Base-by-base conservation (phyloP, 352 stramenopile species). In the Phytophthora chlamydospora region DNA sequence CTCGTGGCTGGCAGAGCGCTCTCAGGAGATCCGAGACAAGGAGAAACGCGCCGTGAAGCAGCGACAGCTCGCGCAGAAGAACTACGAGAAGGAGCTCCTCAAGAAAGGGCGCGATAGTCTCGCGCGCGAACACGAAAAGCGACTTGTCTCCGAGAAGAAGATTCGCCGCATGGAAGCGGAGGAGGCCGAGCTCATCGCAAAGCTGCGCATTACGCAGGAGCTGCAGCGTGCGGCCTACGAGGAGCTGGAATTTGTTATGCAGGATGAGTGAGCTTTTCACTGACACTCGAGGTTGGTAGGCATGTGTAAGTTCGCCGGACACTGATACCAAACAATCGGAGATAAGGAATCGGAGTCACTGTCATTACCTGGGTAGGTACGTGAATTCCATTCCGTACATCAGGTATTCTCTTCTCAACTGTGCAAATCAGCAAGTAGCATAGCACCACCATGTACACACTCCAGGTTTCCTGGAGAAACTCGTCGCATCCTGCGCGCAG, bases 141-240 rank as follows among this genome's bases (percentile, higher is more conserved):
- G 78, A 48, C 43, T 79, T 40, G 43, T 84, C 35, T 84, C 82
- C 10, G 77, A 92, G 45, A 76, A 75, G 27, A 73, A 85, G 13
- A 85, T 92, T 53, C 58, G 81, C 35, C 64, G 85, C 27, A 89
- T 92, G 81, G 81, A 89, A 32, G 57, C 53, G 2, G 79, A 92
- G 21, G 81, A 92, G 19, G 57, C 67, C 12, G 64, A 79, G 34
- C 53, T 92, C 46, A 87, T 92, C 36, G 81, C 85, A 27, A 78
- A 75, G 17, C 59, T 92, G 29, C 70, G 78, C 5, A 47, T 88
- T 11, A 87, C 81, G 35, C 80, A 92, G 52, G 81, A 90, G 33
- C 58, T 86, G 44, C 81, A 90, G 61, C 79, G 75, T 21, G 66
- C 75, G 3, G 81, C 80, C 12, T 89, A 84, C 61, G 78, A 89